A percentile compares a stretch with the other conserved stretches of the same genome.
Conservation (phyloP, 2,329 filamentous ascomycete genomes). For the Colletotrichum theobromicola region DNA sequence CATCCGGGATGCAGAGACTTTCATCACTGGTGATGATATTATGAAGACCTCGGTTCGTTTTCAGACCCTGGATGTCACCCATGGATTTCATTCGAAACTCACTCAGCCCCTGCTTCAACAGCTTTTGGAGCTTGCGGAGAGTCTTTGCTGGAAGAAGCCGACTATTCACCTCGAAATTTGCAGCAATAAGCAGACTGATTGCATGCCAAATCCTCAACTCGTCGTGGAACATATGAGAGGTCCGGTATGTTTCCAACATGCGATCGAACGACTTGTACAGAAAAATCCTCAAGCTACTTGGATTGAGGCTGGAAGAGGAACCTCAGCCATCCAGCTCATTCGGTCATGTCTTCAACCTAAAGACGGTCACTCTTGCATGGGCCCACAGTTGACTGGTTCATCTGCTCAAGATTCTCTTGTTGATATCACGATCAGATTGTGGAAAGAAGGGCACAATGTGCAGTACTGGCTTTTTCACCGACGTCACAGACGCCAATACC, state of each 20-base stretch:
- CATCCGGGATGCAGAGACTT: not conserved
- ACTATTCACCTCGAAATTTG: not conserved
- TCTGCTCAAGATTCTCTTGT: not conserved
- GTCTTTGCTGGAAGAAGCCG: not conserved
- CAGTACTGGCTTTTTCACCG: conserved; percentile 30
- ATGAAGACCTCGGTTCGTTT: not conserved
- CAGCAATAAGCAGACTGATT: conserved; percentile 12
- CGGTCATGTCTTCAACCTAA: not conserved
- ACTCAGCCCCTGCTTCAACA: not conserved
- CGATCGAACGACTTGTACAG: conserved; percentile 28
- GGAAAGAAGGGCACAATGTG: conserved; percentile 19
- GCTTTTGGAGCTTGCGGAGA: not conserved
- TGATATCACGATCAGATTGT: conserved; percentile 20
- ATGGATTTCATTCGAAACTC: conserved; percentile 1
- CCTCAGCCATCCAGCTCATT: conserved; percentile 37
- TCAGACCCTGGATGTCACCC: not conserved
- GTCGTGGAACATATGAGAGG: conserved; percentile 33
- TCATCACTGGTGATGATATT: not conserved
- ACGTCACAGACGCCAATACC: conserved; percentile 9
- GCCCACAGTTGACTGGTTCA: conserved; percentile 9
- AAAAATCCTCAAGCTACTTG: conserved; percentile 28
- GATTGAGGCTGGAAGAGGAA: conserved; percentile 38
- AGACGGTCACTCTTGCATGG: not conserved
- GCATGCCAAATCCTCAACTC: conserved; percentile 11
- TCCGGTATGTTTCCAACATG: conserved; percentile 38